These are phyloP conservation scores for Trypanosoma melophagium DNA, from an alignment of 208 protist species.

Conservation along the genomic window DNA sequence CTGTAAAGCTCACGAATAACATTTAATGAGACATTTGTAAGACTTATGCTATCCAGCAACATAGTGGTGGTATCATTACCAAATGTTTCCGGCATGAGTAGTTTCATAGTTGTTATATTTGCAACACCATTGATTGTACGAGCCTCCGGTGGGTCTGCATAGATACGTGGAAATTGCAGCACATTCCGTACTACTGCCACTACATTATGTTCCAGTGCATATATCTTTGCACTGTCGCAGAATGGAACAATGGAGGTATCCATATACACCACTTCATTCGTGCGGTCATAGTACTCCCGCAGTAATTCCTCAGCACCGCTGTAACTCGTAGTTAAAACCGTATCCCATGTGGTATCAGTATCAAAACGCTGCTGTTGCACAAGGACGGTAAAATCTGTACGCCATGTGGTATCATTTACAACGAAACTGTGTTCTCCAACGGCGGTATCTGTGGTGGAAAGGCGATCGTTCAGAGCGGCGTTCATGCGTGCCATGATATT, in stretches of 20 bases:
- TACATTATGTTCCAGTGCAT: constrained; percentile 30
- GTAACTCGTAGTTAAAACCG: constrained; percentile 26
- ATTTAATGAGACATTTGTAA: constrained; percentile 10
- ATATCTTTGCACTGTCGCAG: constrained; percentile 50
- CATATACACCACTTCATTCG: constrained; percentile 45
- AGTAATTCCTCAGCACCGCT: constrained; percentile 26
- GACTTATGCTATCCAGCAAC: constrained; percentile 27
- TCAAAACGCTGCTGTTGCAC: constrained; percentile 50
- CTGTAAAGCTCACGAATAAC: constrained; percentile 25
- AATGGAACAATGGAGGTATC: constrained; percentile 55
- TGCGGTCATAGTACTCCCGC: constrained; percentile 56
- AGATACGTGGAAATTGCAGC: constrained; percentile 58
- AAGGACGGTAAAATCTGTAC: constrained; percentile 38
- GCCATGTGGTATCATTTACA: constrained; percentile 38
- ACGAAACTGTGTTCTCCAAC: constrained; percentile 19
- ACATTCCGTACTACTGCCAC: constrained; percentile 26
- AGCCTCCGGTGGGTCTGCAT: constrained; percentile 33
- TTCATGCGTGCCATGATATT: constrained; percentile 31
- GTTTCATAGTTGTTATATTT: constrained; percentile 63
- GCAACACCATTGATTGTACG: constrained; percentile 24
- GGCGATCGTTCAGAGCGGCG: constrained; percentile 27
- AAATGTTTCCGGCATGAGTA: constrained; percentile 65
- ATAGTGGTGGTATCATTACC: constrained; percentile 39
- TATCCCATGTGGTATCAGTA: constrained; percentile 19
- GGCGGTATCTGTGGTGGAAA: constrained; percentile 24